Evolutionary conservation across 306 rosid genomes (phyloP).

Genomic region (Argentina anserina): DNA sequence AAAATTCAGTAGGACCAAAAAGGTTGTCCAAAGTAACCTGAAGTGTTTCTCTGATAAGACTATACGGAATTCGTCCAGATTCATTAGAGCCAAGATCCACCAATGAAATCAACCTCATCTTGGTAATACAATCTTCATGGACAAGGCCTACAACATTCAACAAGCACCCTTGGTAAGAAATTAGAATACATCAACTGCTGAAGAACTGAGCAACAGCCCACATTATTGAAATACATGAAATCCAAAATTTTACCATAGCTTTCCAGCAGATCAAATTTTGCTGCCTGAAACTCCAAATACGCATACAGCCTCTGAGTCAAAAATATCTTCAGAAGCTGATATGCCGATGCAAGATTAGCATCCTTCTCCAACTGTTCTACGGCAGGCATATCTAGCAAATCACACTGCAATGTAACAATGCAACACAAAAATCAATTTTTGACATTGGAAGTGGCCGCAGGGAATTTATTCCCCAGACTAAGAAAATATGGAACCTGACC

Average conservation of each 20-base stretch:
- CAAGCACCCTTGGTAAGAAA: conserved; percentile 13
- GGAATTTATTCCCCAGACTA: background rate
- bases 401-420: conserved; percentile 56
- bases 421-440: background rate
- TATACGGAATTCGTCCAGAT: conserved; percentile 66
- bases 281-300: conserved; percentile 72
- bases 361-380: conserved; percentile 88
- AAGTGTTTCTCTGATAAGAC: conserved; percentile 67
- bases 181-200: background rate
- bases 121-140: conserved; percentile 76
- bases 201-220: conserved; percentile 3
- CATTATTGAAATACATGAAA: background rate
- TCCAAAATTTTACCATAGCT: conserved; percentile 57
- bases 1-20: conserved; percentile 16
- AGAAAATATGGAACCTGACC: background rate
- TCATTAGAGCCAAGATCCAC: conserved; percentile 75
- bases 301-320: conserved; percentile 81
- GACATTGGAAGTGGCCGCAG: background rate
- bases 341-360: conserved; percentile 61
- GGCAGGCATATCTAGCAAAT: conserved; percentile 75
- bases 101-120: conserved; percentile 84
- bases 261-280: conserved; percentile 62
- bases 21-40: conserved; percentile 39
- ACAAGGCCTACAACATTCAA: conserved; percentile 54
- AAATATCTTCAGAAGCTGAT: conserved; percentile 80